Evolutionary conservation across 169 alveolate species (phyloP).

Genomic region (Blepharisma undulans): DNA sequence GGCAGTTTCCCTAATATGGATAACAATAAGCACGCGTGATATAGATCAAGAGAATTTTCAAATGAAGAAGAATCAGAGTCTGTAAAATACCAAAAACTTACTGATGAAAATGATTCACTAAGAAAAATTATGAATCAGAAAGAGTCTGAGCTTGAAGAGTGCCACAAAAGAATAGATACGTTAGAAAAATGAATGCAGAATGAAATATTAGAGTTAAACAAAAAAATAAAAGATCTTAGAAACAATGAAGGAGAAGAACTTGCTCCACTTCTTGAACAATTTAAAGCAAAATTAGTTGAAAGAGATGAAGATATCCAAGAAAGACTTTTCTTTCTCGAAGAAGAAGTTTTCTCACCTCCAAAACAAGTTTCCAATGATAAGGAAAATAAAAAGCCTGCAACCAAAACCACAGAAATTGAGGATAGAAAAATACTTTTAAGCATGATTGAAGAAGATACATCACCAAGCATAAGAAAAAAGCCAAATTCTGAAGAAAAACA

Average conservation of each 20-base stretch:
- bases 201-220: not conserved
- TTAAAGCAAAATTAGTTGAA: not conserved
- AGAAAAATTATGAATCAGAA: not conserved
- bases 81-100: not conserved
- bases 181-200: not conserved
- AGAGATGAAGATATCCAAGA: not conserved
- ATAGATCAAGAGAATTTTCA: not conserved
- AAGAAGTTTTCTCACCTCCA: not conserved
- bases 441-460: not conserved
- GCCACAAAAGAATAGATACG: not conserved
- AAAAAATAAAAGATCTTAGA: not conserved
- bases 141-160: not conserved
- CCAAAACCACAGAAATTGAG: not conserved
- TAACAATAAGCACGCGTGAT: not conserved
- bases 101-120: not conserved
- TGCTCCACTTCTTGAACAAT: not conserved
- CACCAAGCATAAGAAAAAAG: not conserved
- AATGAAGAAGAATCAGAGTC: not conserved
- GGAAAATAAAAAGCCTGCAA: not conserved
- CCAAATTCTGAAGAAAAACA: not conserved
- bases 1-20: not conserved
- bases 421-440: not conserved
- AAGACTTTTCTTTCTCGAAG: not conserved
- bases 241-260: not conserved
- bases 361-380: not conserved